A percentile compares a stretch with the other conserved stretches of the same genome.
phyloP scores from a whole-genome alignment of 2,329 filamentous ascomycete species.

The Phyllosticta paracitricarpa region DNA sequence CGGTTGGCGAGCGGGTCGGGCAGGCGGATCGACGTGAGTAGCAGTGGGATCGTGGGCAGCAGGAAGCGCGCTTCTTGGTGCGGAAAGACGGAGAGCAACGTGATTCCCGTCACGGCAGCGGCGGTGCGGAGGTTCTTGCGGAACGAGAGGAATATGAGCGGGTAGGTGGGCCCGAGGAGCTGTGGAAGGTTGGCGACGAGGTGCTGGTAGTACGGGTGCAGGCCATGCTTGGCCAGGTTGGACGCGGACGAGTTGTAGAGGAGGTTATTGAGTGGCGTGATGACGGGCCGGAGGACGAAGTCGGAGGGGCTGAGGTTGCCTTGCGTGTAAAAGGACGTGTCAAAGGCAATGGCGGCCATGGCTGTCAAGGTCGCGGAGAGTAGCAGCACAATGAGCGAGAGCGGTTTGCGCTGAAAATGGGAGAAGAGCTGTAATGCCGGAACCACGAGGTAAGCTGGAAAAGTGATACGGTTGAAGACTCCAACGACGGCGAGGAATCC shows the following conservation, averaged over 20 bases:
- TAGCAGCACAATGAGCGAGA: constrained; percentile 52
- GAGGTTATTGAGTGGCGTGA: constrained; percentile 45
- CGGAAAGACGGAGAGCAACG: constrained; percentile 62
- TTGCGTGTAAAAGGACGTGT: constrained; percentile 70
- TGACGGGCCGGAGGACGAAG: constrained; percentile 44
- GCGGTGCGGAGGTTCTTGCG: constrained; percentile 52
- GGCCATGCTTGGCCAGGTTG: constrained; percentile 43
- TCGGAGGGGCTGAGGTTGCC: constrained; percentile 55
- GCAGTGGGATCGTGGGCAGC: constrained; percentile 63
- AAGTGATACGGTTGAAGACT: constrained; percentile 93
- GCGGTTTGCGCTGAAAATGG: constrained; percentile 65
- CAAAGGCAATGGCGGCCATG: constrained; percentile 64
- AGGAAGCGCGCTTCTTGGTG: constrained; percentile 76
- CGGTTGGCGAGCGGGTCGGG: constrained; percentile 37
- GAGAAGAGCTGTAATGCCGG: constrained; percentile 75
- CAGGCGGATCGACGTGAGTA: constrained; percentile 62
- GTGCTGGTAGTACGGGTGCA: constrained; percentile 45
- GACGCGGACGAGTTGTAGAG: constrained; percentile 38
- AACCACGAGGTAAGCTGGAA: constrained; percentile 82
- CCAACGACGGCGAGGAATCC: constrained; percentile 77
- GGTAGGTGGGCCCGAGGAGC: constrained; percentile 42
- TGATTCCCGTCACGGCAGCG: constrained; percentile 63
- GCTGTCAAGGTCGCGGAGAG: constrained; percentile 58
- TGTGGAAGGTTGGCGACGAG: constrained; percentile 42
- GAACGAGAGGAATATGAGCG: constrained; percentile 37